phyloP scores from a whole-genome alignment of 2,329 filamentous ascomycete genomes.

The Purpureocillium lavendulum region DNA sequence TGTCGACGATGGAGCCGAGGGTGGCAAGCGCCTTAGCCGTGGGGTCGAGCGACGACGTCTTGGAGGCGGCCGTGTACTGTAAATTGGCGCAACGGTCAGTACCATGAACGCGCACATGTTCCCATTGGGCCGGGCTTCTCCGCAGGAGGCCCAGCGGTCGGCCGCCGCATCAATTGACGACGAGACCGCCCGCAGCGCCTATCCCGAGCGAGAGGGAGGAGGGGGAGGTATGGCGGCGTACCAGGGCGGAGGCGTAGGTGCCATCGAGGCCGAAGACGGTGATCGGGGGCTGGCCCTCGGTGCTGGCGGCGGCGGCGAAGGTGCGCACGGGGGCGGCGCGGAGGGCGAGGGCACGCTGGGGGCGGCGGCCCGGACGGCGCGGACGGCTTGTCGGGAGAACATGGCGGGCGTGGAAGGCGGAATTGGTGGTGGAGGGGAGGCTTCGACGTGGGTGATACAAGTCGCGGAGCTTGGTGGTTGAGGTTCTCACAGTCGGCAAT shows the following conservation, averaged over 20 bases:
- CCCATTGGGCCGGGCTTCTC: not conserved
- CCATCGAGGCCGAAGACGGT: constrained; percentile 93
- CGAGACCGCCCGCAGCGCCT: not conserved
- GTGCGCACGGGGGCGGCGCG: constrained; percentile 54
- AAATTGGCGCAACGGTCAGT: constrained; percentile 21
- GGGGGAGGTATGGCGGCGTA: constrained; percentile 42
- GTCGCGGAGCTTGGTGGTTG: constrained; percentile 22
- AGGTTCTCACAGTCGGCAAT: constrained; percentile 32
- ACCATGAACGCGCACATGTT: not conserved
- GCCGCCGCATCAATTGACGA: constrained; percentile 10
- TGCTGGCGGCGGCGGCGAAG: constrained; percentile 71
- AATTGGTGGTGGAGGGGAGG: constrained; percentile 11
- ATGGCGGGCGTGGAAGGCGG: constrained; percentile 26
- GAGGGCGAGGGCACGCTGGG: constrained; percentile 43
- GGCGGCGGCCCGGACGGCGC: constrained; percentile 47
- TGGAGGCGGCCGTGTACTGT: constrained; percentile 92
- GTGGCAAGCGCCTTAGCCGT: constrained; percentile 71
- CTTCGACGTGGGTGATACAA: constrained; percentile 17
- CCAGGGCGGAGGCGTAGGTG: constrained; percentile 96
- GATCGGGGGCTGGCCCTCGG: constrained; percentile 74
- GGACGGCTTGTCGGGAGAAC: constrained; percentile 53
- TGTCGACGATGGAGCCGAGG: constrained; percentile 66
- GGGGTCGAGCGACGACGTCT: constrained; percentile 76
- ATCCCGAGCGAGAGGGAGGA: constrained; percentile 2
- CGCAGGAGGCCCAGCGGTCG: too few relatives aligned